Evolutionary conservation across 495 filamentous ascomycete genomes (phyloP).

Genomic region (Hypomontagnella monticulosa): DNA sequence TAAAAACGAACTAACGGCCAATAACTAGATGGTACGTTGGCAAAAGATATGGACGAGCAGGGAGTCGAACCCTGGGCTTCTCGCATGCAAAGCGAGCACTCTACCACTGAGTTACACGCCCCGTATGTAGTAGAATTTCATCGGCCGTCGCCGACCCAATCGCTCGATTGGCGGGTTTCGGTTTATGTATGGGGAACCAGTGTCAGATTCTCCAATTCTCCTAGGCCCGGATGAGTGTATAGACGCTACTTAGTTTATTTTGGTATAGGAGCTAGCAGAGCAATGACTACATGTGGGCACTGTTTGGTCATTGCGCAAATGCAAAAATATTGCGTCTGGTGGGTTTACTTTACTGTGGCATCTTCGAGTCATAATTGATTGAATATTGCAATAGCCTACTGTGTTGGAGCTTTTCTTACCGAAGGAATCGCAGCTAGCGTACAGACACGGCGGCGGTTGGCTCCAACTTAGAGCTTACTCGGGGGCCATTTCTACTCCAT

Average conservation of each 20-base stretch:
- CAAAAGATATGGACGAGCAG: constrained; percentile 35
- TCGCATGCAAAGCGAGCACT: constrained; percentile 43
- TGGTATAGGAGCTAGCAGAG: too few relatives aligned
- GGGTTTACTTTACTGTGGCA: too few relatives aligned
- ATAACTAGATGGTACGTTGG: too few relatives aligned
- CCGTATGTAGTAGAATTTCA: not conserved
- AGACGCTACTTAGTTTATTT: not conserved
- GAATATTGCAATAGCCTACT: not conserved
- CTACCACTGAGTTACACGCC: constrained; percentile 40
- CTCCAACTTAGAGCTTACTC: too few relatives aligned
- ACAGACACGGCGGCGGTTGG: not conserved
- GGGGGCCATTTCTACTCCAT: too few relatives aligned
- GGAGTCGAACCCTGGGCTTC: constrained; percentile 41
- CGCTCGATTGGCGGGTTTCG: not conserved
- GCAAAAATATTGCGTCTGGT: too few relatives aligned
- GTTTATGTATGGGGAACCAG: not conserved
- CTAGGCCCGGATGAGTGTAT: not conserved
- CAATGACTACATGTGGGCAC: too few relatives aligned
- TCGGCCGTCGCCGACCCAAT: constrained; percentile 6
- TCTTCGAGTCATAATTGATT: not conserved
- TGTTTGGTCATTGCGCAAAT: too few relatives aligned
- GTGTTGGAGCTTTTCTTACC: not conserved
- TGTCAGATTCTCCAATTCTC: not conserved
- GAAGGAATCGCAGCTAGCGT: not conserved
- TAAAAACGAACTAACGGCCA: not conserved